Conservation (phyloP, 768 basidiomycete species). For the Gloeophyllum trabeum region DNA sequence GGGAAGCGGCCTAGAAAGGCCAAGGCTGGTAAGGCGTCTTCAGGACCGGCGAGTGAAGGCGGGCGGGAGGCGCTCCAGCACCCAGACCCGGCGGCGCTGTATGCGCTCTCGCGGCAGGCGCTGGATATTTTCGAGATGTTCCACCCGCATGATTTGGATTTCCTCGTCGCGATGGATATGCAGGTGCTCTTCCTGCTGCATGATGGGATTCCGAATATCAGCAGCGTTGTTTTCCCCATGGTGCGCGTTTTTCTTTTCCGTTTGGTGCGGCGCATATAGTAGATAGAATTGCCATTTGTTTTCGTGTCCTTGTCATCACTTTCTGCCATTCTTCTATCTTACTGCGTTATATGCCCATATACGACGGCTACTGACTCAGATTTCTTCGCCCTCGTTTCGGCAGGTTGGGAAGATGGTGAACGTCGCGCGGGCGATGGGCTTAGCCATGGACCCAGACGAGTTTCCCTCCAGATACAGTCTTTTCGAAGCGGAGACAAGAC, state of each 20-base stretch:
- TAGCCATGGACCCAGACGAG: conserved; percentile 48
- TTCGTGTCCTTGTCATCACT: not conserved
- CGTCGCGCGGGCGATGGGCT: conserved; percentile 50
- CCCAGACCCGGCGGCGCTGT: conserved; percentile 24
- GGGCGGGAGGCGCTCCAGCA: not conserved
- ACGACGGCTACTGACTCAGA: too few species aligned
- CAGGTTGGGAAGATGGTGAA: conserved; percentile 65
- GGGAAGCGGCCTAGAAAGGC: not conserved
- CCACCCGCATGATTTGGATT: conserved; percentile 39
- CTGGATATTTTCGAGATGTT: conserved; percentile 31
- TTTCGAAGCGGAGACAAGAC: conserved; percentile 39
- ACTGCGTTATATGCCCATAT: not conserved
- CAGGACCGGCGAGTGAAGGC: not conserved
- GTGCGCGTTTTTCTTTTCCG: too few species aligned
- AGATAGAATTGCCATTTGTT: not conserved
- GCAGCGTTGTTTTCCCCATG: conserved; percentile 28
- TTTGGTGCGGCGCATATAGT: too few species aligned
- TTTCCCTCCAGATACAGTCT: conserved; percentile 32
- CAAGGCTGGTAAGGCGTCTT: not conserved
- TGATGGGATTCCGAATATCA: conserved; percentile 33
- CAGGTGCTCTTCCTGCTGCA: conserved; percentile 44
- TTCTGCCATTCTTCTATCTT: not conserved
- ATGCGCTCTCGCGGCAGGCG: conserved; percentile 37
- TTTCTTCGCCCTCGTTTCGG: too few species aligned
- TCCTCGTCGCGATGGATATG: conserved; percentile 45